phyloP scores from a whole-genome alignment of 1,139 yeast genomes.

The Geotrichum aggregatum region DNA sequence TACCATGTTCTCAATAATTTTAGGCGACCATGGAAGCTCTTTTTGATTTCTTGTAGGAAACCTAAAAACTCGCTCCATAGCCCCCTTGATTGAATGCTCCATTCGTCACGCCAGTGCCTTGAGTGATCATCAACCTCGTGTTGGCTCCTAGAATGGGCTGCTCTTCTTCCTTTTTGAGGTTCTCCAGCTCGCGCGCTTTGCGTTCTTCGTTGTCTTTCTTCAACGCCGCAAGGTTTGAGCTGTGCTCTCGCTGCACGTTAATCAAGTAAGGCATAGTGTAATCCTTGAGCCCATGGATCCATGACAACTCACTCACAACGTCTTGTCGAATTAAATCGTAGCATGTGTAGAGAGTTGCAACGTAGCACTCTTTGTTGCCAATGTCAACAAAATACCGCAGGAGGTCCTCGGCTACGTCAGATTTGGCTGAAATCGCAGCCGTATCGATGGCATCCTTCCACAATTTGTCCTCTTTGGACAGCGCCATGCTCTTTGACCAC shows the following conservation, averaged over 20 bases:
- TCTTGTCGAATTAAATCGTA: slow-evolving; percentile 78
- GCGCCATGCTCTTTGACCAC: slow-evolving; percentile 82
- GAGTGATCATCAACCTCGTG: slow-evolving; percentile 35
- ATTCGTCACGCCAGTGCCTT: slow-evolving; percentile 26
- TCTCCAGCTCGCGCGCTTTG: slow-evolving; percentile 56
- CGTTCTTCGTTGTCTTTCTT: slow-evolving; percentile 68
- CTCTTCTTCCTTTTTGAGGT: slow-evolving; percentile 46
- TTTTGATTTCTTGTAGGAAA: too few species aligned
- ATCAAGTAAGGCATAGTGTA: slow-evolving; percentile 91
- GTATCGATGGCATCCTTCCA: slow-evolving; percentile 95
- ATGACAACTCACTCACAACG: slow-evolving; percentile 79
- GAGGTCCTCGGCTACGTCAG: slow-evolving; percentile 83
- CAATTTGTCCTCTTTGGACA: slow-evolving; percentile 84
- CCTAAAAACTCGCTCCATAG: neutral
- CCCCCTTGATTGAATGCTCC: neutral
- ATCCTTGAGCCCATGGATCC: slow-evolving; percentile 80
- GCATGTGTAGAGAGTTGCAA: slow-evolving; percentile 82
- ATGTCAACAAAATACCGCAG: slow-evolving; percentile 92
- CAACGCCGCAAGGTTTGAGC: slow-evolving; percentile 59
- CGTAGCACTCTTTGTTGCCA: slow-evolving; percentile 93
- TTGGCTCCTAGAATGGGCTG: slow-evolving; percentile 40
- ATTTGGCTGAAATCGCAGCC: slow-evolving; percentile 74
- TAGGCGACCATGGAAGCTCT: too few species aligned
- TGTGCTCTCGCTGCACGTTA: slow-evolving; percentile 72
- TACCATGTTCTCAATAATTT: too few species aligned